Percentiles rank a stretch among this genome's conserved stretches.
Evolutionary conservation across 2,329 filamentous ascomycete genomes (phyloP).

Genomic region (Pseudocercospora cruenta): DNA sequence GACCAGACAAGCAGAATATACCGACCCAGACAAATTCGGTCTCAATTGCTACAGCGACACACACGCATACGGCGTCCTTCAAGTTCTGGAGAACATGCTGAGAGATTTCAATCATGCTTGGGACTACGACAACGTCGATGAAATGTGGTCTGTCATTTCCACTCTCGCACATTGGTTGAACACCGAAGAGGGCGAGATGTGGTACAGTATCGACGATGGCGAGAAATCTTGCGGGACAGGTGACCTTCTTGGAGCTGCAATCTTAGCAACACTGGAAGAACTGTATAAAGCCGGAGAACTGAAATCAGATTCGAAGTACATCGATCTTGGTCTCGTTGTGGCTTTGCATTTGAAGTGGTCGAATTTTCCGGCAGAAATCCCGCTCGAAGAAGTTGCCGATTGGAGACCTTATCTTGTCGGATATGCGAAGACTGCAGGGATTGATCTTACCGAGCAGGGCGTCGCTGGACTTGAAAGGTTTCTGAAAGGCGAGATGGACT

Average conservation of each 20-base stretch:
- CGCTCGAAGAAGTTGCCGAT: background rate
- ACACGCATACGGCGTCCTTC: conserved; percentile 35
- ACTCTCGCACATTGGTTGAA: conserved; percentile 19
- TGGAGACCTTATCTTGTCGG: conserved; percentile 23
- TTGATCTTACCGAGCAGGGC: conserved; percentile 16
- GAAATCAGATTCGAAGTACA: conserved; percentile 21
- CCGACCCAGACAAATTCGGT: conserved; percentile 35
- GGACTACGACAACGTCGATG: conserved; percentile 15
- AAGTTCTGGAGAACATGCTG: conserved; percentile 38
- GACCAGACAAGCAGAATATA: conserved; percentile 13
- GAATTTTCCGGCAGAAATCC: background rate
- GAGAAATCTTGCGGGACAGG: conserved; percentile 12
- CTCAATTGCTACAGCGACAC: conserved; percentile 41
- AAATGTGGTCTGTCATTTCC: conserved; percentile 17
- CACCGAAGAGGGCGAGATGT: background rate
- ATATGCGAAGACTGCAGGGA: conserved; percentile 23
- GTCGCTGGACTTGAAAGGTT: conserved; percentile 7
- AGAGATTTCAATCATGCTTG: conserved; percentile 18
- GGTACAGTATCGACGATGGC: conserved; percentile 19
- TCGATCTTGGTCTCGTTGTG: conserved; percentile 26
- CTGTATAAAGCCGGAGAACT: conserved; percentile 23
- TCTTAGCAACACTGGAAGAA: conserved; percentile 20
- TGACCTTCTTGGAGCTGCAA: conserved; percentile 15
- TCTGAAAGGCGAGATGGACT: background rate
- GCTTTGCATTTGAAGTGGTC: conserved; percentile 8